Evolutionary conservation across 2,329 filamentous ascomycete genomes (phyloP).

Genomic region (Botrytis fabae): DNA sequence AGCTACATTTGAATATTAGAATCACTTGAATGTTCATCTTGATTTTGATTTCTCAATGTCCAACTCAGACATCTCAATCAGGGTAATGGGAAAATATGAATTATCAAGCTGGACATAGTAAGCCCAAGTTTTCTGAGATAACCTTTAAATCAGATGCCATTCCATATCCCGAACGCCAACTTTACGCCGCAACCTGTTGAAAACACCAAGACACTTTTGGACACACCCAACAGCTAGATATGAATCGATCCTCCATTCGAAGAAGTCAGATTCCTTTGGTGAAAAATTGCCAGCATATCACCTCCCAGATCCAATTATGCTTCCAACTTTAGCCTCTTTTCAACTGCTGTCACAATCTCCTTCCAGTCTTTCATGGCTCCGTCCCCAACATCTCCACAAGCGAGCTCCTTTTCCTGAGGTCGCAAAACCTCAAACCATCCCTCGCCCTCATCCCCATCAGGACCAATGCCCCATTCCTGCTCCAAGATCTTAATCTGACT

Average conservation of each 20-base stretch:
- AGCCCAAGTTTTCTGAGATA: too few relatives aligned
- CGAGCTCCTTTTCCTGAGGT: slow-evolving; percentile 74
- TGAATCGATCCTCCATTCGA: background rate
- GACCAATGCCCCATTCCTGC: slow-evolving; percentile 68
- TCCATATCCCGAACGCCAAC: background rate
- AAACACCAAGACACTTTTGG: background rate
- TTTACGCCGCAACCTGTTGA: background rate
- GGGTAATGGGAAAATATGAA: background rate
- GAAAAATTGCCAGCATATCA: background rate
- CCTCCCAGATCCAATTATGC: slow-evolving; percentile 1
- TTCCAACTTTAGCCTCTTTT: slow-evolving; percentile 45
- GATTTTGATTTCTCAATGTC: background rate
- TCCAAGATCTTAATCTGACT: slow-evolving; percentile 69
- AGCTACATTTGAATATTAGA: background rate
- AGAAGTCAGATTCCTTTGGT: background rate
- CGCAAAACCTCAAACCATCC: slow-evolving; percentile 70
- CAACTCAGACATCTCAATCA: background rate
- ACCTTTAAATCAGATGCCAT: background rate
- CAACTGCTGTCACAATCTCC: slow-evolving; percentile 67
- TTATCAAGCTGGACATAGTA: background rate
- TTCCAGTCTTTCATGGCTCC: slow-evolving; percentile 84
- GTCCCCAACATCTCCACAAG: slow-evolving; percentile 79
- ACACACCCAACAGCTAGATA: background rate
- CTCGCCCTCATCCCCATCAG: slow-evolving; percentile 63
- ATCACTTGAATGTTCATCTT: background rate